phyloP scores from a whole-genome alignment of 768 basidiomycete species.

The Pleurotus tuoliensis region DNA sequence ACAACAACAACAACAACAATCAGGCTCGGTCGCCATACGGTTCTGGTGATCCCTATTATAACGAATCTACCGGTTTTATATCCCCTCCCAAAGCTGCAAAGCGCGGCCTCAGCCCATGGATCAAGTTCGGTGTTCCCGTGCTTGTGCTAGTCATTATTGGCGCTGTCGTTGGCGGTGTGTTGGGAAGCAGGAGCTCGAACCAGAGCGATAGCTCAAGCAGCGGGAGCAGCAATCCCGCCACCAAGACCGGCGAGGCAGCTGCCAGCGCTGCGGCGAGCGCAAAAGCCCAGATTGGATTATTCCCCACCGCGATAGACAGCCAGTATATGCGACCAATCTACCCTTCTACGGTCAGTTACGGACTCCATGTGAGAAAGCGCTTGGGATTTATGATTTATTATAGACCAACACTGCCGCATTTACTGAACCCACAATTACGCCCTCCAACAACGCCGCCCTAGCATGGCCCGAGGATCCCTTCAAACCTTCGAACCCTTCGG shows the following conservation, averaged over 20 bases:
- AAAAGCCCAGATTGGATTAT: constrained; percentile 60
- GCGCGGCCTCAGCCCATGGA: constrained; percentile 63
- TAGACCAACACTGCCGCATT: constrained; percentile 77
- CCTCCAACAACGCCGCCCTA: constrained; percentile 44
- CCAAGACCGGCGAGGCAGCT: constrained; percentile 35
- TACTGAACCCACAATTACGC: constrained; percentile 65
- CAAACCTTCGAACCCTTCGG: constrained; percentile 56
- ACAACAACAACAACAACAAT: constrained; percentile 8
- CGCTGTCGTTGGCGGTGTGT: constrained; percentile 73
- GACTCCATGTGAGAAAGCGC: background rate
- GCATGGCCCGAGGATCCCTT: constrained; percentile 84
- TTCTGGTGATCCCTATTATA: constrained; percentile 67
- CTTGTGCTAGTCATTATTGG: constrained; percentile 59
- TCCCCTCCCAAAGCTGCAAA: constrained; percentile 43
- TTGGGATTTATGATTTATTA: constrained; percentile 8
- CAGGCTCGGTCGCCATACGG: constrained; percentile 44
- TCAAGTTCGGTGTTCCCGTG: constrained; percentile 72
- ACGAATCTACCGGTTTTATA: constrained; percentile 67
- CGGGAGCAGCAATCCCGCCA: constrained; percentile 39
- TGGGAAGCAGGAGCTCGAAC: constrained; percentile 55
- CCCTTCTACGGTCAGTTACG: constrained; percentile 74
- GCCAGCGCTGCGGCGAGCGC: constrained; percentile 55
- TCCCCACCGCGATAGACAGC: constrained; percentile 76
- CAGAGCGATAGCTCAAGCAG: constrained; percentile 30
- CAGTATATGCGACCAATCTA: constrained; percentile 81